These are phyloP conservation scores for Colletotrichum destructivum DNA, from an alignment of 2,329 filamentous ascomycete species.

Conservation along the genomic window DNA sequence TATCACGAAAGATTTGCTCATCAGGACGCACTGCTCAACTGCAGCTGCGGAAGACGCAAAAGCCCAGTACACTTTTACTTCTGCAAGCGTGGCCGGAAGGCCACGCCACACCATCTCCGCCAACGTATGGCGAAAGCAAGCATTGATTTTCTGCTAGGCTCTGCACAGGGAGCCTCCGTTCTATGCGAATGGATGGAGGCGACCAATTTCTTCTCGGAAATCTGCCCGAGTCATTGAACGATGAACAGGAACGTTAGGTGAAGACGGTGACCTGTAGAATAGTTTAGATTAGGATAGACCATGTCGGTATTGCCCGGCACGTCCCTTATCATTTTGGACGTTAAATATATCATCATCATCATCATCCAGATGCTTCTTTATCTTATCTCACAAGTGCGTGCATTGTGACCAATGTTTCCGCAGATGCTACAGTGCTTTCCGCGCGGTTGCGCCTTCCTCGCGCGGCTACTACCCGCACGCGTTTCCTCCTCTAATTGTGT, in stretches of 20 bases:
- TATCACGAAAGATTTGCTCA: conserved; percentile 6
- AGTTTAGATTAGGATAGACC: neutral
- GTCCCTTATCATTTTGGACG: neutral
- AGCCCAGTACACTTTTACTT: conserved; percentile 17
- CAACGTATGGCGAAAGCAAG: neutral
- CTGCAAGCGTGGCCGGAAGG: conserved; percentile 4
- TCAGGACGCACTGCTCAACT: neutral
- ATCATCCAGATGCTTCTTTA: neutral
- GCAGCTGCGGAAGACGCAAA: conserved; percentile 9
- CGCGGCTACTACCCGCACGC: too few species aligned
- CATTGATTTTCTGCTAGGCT: conserved; percentile 4
- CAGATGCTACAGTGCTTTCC: too few species aligned
- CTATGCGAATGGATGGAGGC: conserved; percentile 14
- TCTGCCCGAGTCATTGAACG: neutral
- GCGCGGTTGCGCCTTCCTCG: too few species aligned
- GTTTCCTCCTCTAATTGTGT: too few species aligned
- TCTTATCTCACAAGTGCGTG: too few species aligned
- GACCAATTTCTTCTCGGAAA: neutral
- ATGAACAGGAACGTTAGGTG: neutral
- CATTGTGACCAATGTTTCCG: too few species aligned
- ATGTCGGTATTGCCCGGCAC: neutral
- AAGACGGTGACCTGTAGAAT: neutral
- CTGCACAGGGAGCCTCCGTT: conserved; percentile 7
- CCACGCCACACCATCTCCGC: neutral
- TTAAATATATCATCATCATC: neutral